Base-by-base conservation (phyloP, 257 asterid species). In the Apocynum venetum region DNA sequence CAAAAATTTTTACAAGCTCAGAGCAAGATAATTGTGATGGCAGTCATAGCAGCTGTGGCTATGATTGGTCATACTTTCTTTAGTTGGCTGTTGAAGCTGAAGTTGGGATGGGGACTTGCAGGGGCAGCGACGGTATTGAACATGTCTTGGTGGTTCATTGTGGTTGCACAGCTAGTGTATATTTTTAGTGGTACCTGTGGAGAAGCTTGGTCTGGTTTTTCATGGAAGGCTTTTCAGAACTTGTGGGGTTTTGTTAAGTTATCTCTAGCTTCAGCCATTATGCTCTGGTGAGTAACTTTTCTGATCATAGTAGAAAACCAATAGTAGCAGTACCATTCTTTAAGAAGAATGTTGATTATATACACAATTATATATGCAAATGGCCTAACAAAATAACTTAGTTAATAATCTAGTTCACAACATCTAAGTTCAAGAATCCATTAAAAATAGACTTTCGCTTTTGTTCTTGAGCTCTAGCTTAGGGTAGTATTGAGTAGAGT, bases 251-350 rank as follows among this genome's bases (percentile, higher is more conserved):
- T 90, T 71, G 89, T 89, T 4, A 81, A 72, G 53, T 64, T 90
- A n/a, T 90, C 93, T 12, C 10, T 87, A 48, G 90, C 91, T 6
- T 90, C 96, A 0, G 96, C 91, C 1, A 81, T 90, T 1, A 90
- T 90, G 96, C 76, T 90, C 11, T 89, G 93, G 93, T 90, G 40
- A 78, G 87, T 80, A n/a, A n/a, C n/a, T n/a, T n/a, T n/a, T n/a
- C n/a, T n/a, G n/a, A n/a, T n/a, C n/a, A n/a, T n/a, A n/a, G n/a
- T n/a, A n/a, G n/a, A n/a, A n/a, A n/a, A n/a, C n/a, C n/a, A n/a
- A n/a, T n/a, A n/a, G n/a, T n/a, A n/a, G n/a, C n/a, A n/a, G n/a
- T n/a, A n/a, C n/a, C n/a, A n/a, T n/a, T n/a, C n/a, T n/a, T n/a
- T n/a, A n/a, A n/a, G n/a, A n/a, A n/a, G n/a, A n/a, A n/a, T n/a